Evolutionary conservation across 306 rosid species (phyloP).

Genomic region (Quillaja saponaria): DNA sequence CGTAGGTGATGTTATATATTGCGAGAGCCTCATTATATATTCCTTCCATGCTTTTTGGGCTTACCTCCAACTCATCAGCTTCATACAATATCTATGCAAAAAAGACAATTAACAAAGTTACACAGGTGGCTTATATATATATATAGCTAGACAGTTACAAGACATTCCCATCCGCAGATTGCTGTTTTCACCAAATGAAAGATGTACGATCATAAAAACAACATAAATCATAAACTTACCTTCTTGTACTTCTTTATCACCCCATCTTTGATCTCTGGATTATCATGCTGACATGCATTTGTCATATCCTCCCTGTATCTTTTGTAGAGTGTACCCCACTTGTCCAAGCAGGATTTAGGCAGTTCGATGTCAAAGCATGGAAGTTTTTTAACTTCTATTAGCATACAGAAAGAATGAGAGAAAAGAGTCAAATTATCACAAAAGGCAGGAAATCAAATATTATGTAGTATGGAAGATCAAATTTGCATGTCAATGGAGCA

Average conservation of each 20-base stretch:
- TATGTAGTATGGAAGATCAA: too few species aligned
- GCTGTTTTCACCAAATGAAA: neutral
- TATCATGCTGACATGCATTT: too few species aligned
- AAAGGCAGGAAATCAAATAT: neutral
- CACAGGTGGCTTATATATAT: too few species aligned
- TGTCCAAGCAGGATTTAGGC: slow-evolving; percentile 32
- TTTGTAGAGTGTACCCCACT: slow-evolving; percentile 38
- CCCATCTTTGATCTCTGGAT: slow-evolving; percentile 37
- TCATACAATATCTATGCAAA: too few species aligned
- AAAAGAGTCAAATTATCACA: slow-evolving; percentile 8
- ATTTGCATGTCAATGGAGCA: too few species aligned
- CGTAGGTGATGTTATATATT: slow-evolving; percentile 50
- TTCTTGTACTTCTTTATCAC: slow-evolving; percentile 44
- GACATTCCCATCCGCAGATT: too few species aligned
- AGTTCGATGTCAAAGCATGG: slow-evolving; percentile 55
- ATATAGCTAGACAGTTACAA: too few species aligned
- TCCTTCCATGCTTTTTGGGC: slow-evolving; percentile 39
- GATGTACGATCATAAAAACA: neutral
- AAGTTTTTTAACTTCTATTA: slow-evolving; percentile 54
- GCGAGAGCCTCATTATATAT: slow-evolving; percentile 59
- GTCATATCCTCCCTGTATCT: slow-evolving; percentile 50
- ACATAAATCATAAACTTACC: slow-evolving; percentile 35
- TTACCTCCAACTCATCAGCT: slow-evolving; percentile 42
- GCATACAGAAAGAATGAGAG: slow-evolving; percentile 22
- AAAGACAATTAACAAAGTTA: neutral